Evolutionary conservation across 1,284 basidiomycete species (phyloP).

Genomic region (Xerocomus tenax): DNA sequence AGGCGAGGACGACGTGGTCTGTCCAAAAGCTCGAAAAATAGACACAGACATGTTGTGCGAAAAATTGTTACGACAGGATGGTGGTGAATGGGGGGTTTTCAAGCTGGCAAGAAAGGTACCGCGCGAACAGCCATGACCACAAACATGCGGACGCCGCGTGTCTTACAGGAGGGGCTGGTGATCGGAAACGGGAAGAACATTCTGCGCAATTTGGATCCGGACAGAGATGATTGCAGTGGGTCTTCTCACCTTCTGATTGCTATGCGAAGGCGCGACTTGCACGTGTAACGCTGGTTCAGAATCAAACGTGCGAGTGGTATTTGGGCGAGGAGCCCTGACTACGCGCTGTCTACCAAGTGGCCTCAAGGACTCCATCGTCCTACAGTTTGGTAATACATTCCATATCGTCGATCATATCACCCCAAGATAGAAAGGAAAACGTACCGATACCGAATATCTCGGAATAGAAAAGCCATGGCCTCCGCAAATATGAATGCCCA

Average conservation of each 20-base stretch:
- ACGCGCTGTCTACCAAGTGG: neutral
- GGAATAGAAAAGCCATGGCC: neutral
- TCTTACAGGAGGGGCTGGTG: neutral
- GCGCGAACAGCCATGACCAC: conserved; percentile 11
- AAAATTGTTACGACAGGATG: neutral
- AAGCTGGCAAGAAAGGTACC: conserved; percentile 6
- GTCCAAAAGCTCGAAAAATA: conserved; percentile 21
- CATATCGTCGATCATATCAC: neutral
- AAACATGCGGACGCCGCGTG: conserved; percentile 22
- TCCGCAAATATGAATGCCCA: neutral
- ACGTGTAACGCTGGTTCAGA: neutral
- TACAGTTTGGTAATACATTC: neutral
- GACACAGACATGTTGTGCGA: conserved; percentile 19
- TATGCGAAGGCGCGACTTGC: conserved; percentile 7
- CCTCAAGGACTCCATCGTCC: neutral
- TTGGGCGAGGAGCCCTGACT: neutral
- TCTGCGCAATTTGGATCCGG: conserved; percentile 11
- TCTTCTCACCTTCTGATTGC: conserved; percentile 21
- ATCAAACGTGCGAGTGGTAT: neutral
- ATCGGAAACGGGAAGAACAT: conserved; percentile 16
- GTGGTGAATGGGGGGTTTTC: conserved; percentile 7
- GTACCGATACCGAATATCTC: neutral
- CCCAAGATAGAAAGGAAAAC: neutral
- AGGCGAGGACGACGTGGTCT: conserved; percentile 10
- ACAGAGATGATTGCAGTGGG: neutral